phyloP scores from a whole-genome alignment of 345 rosid species.

The Dimocarpus longan region DNA sequence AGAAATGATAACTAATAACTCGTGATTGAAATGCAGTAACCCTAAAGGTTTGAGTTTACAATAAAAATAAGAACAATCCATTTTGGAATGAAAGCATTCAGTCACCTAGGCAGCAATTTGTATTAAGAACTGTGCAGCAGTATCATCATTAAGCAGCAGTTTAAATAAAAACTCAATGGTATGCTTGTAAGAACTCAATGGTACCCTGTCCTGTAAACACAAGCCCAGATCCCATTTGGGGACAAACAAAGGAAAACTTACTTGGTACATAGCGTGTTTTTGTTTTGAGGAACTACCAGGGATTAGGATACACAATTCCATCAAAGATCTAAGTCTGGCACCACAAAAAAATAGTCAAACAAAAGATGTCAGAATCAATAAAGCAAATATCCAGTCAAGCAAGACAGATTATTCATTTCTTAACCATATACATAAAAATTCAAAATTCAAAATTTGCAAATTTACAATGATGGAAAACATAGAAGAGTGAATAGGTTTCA shows the following conservation, averaged over 20 bases:
- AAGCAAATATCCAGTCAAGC: slow-evolving; percentile 12
- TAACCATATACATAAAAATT: not conserved
- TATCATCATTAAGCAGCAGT: not conserved
- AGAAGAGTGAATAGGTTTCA: no score
- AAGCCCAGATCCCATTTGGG: not conserved
- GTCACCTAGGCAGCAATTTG: not conserved
- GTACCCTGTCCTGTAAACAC: not conserved
- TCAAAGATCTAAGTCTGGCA: slow-evolving; percentile 78
- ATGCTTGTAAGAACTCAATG: not conserved
- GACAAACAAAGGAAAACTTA: slow-evolving; percentile 29
- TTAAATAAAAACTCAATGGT: not conserved
- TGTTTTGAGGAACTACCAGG: slow-evolving; percentile 72
- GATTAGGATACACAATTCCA: slow-evolving; percentile 90
- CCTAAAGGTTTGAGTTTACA: not conserved
- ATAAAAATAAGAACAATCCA: slow-evolving; percentile 2
- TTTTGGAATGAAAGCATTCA: not conserved
- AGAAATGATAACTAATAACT: not conserved
- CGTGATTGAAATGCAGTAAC: not conserved
- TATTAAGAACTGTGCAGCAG: not conserved
- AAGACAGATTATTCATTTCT: slow-evolving; percentile 3
- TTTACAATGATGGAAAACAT: no score
- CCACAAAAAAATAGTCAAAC: slow-evolving; percentile 13
- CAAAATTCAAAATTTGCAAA: no score
- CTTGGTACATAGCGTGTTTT: slow-evolving; percentile 39
- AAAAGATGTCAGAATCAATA: slow-evolving; percentile 8